Conservation (phyloP, 176 grass and related monocot species). For the Aegilops umbellulata region DNA sequence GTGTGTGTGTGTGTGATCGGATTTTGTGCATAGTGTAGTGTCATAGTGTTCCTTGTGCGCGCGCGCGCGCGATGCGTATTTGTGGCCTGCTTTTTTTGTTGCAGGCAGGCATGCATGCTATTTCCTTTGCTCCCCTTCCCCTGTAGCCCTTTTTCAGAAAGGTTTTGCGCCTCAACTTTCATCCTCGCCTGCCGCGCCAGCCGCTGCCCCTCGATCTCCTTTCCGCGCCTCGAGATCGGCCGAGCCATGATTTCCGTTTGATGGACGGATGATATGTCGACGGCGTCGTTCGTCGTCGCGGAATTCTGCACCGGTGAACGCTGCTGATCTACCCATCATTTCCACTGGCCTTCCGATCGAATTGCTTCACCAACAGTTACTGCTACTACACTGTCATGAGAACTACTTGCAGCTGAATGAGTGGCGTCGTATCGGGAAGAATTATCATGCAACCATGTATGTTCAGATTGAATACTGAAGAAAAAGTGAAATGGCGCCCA, state of each 20-base stretch:
- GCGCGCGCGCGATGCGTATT: conserved; percentile 26
- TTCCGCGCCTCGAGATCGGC: conserved; percentile 56
- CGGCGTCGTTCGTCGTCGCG: conserved; percentile 4
- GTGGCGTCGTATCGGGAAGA: not conserved
- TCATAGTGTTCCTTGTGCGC: conserved; percentile 4
- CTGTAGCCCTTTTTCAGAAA: conserved; percentile 78
- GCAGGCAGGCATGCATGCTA: conserved; percentile 58
- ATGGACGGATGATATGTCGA: conserved; percentile 48
- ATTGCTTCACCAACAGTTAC: not conserved
- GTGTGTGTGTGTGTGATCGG: conserved; percentile 35
- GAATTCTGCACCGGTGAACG: not conserved
- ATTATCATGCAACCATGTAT: no score
- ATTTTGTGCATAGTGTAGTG: conserved; percentile 39
- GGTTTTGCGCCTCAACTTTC: conserved; percentile 69
- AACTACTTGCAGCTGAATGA: not conserved
- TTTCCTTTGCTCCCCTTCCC: conserved; percentile 52
- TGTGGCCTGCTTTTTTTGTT: conserved; percentile 36
- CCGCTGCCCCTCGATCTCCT: conserved; percentile 41
- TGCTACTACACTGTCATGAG: not conserved
- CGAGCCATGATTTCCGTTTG: conserved; percentile 51
- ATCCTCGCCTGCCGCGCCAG: conserved; percentile 54
- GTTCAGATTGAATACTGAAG: no score
- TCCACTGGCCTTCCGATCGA: not conserved
- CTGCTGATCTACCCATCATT: conserved; percentile 14
- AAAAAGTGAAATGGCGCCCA: not conserved